Evolutionary conservation across 2,329 filamentous ascomycete species (phyloP), one percentile per base, ranked within the genome.

Genomic region (Fusarium xylarioides): DNA sequence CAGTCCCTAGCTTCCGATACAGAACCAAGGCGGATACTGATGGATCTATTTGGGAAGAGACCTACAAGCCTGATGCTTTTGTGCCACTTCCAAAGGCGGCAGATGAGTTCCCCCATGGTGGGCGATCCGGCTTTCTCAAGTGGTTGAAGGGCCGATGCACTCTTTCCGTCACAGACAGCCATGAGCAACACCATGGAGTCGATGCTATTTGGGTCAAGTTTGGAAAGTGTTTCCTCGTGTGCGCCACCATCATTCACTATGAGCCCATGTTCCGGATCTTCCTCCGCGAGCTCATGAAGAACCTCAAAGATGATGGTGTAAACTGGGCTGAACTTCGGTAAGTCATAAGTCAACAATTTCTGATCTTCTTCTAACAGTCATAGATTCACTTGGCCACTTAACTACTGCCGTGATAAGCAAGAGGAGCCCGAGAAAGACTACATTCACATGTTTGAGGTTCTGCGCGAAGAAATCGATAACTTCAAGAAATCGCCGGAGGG

Each of bases 191-290:
- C 77, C 91, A 95, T 76, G 94, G 95, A 6, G 87, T 95, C 21
- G 91, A 96, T 80, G 92, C 92, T 58, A 91, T 97, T 61, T 98
- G 95, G 95, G 84, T 86, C 30, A 95, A 96, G 79, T 97, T 98
- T 82, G 85, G 83, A 55, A 89, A 88, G 49, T 92, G 91, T 69
- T 97, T 98, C 81, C 83, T 87, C 6, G 89, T 95, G 8, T 86
- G 95, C 49, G 89, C 89, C 44, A 91, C 90, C 21, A 88, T 97
- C 57, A 87, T 97, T 54, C 93, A 92, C 82, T 97, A 98, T 82
- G 95, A 98, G 82, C 95, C 95, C 19, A 93, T 98, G 71, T 95
- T 93, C 83, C 90, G 94, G 30, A 85, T 86, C 23, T 97, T 94
- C 78, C 83, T 98, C 68, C 90, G 88, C 34, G 88, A 89, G 28